Percentiles rank a stretch among this genome's conserved stretches.
Conservation (phyloP, 2,329 filamentous ascomycete species). For the Akanthomyces uredinophilus region DNA sequence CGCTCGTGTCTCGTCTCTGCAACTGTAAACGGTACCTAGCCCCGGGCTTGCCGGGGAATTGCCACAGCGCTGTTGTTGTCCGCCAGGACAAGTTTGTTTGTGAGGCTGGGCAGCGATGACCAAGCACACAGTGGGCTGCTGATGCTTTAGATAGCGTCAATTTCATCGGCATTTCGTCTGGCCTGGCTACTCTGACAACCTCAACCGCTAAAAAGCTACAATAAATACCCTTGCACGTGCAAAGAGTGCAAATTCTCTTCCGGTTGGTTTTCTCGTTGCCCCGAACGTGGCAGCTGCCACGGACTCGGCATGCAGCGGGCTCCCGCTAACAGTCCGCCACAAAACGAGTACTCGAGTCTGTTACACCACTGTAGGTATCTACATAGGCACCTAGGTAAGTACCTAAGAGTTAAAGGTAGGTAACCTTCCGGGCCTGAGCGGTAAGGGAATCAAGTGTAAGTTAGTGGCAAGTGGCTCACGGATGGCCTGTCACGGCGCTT, state of each 20-base stretch:
- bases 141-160: not conserved
- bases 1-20: not conserved
- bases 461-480: no score
- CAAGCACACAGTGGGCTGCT: not conserved
- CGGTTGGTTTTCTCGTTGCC: not conserved
- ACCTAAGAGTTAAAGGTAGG: no score
- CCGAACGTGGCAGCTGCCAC: not conserved
- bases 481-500: no score
- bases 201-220: not conserved
- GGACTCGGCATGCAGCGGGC: not conserved
- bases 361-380: no score
- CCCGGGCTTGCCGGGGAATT: not conserved
- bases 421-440: no score
- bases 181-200: not conserved
- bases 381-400: no score
- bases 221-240: not conserved
- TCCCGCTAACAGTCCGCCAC: not conserved
- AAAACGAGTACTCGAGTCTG: no score
- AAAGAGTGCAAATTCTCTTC: not conserved
- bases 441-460: no score
- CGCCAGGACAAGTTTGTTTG: not conserved
- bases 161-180: not conserved
- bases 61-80: not conserved
- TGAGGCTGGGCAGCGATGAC: not conserved
- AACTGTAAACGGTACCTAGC: not conserved